These are phyloP conservation scores for Eustoma russellianum DNA, from an alignment of 257 asterid species.

Conservation along the genomic window DNA sequence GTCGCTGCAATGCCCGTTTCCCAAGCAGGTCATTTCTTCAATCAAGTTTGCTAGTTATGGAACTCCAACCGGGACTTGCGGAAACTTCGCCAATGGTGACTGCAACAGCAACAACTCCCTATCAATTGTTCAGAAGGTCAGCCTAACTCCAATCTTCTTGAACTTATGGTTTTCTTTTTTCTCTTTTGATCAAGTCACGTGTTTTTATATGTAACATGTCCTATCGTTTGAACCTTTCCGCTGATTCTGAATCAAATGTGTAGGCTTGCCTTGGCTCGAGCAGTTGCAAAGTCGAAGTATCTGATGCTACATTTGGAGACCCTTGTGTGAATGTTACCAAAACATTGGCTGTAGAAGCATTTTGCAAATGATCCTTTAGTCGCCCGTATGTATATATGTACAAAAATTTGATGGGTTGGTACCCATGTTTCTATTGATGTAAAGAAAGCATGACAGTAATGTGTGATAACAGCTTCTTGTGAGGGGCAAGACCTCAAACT, in stretches of 20 bases:
- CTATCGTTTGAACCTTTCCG: too few species aligned
- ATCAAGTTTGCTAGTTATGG: conserved; percentile 84
- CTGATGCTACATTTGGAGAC: conserved; percentile 52
- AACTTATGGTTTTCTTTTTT: background rate
- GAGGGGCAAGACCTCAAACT: too few species aligned
- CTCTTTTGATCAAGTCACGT: background rate
- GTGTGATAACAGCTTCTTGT: too few species aligned
- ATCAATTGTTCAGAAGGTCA: conserved; percentile 52
- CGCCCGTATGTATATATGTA: background rate
- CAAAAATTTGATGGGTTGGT: background rate
- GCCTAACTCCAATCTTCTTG: conserved; percentile 2
- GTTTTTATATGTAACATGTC: background rate
- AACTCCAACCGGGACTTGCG: conserved; percentile 74
- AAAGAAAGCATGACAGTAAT: too few species aligned
- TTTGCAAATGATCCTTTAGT: conserved; percentile 35
- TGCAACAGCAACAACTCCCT: conserved; percentile 59
- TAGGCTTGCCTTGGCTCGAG: conserved; percentile 79
- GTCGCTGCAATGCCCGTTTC: conserved; percentile 55
- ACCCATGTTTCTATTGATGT: too few species aligned
- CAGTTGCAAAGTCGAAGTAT: conserved; percentile 62
- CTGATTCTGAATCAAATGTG: background rate
- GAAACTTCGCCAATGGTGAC: conserved; percentile 71
- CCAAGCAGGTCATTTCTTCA: conserved; percentile 56
- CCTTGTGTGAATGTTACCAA: conserved; percentile 58
- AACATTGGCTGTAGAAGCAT: conserved; percentile 77